Evolutionary conservation across 345 rosid genomes (phyloP).

Genomic region (Eucalyptus shirleyi): DNA sequence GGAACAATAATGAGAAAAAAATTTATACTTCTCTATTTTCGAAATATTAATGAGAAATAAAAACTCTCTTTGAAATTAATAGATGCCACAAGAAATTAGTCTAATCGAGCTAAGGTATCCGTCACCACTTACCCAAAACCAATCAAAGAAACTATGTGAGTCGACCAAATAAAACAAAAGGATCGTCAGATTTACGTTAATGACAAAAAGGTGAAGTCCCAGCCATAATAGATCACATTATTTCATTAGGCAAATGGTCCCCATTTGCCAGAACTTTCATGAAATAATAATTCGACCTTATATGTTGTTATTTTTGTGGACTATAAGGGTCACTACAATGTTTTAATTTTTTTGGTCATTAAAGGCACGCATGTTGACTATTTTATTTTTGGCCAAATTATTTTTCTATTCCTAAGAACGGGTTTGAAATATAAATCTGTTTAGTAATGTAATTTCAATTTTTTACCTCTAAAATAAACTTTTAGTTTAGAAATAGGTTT

Average conservation of each 20-base stretch:
- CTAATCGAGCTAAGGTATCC: too few relatives aligned
- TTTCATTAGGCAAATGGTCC: background rate
- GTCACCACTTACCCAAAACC: too few relatives aligned
- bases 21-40: too few relatives aligned
- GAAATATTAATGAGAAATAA: too few relatives aligned
- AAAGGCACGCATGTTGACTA: background rate
- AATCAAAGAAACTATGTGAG: too few relatives aligned
- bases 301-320: background rate
- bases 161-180: background rate
- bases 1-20: too few relatives aligned
- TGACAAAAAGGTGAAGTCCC: background rate
- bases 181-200: background rate
- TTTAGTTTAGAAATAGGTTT: too few relatives aligned
- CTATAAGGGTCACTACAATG: background rate
- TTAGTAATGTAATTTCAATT: too few relatives aligned
- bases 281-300: background rate
- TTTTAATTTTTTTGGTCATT: background rate
- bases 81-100: too few relatives aligned
- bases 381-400: too few relatives aligned
- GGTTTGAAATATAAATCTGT: fast-evolving
- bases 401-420: fast-evolving
- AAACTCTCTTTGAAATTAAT: too few relatives aligned
- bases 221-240: background rate
- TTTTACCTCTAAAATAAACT: too few relatives aligned
- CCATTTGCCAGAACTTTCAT: background rate